These are phyloP conservation scores for Backusella tuberculispora DNA, from an alignment of 192 early-diverging fungal genomes.

Conservation along the genomic window DNA sequence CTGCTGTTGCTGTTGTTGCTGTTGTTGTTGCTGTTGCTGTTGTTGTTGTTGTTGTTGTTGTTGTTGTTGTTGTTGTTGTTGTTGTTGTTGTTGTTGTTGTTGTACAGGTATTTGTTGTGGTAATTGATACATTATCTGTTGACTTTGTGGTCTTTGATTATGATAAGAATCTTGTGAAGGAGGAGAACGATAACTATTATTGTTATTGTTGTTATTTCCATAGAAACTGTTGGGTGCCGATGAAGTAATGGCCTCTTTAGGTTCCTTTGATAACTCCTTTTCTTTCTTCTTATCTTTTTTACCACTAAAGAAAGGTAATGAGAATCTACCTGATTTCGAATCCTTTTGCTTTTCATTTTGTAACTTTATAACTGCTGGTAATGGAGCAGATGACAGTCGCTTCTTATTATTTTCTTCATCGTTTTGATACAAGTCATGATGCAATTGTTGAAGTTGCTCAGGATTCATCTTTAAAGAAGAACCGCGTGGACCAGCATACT, in stretches of 20 bases:
- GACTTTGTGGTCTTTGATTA: slow-evolving; percentile 5
- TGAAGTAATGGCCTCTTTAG: not conserved
- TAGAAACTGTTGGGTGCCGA: not conserved
- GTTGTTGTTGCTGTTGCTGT: slow-evolving; percentile 8
- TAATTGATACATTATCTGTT: not conserved
- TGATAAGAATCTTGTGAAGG: not conserved
- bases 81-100: no score
- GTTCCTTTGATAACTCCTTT: not conserved
- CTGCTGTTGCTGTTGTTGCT: slow-evolving; percentile 11
- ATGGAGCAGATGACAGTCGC: not conserved
- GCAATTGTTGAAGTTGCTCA: not conserved
- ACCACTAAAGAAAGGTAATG: slow-evolving; percentile 16
- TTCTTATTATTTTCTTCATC: not conserved
- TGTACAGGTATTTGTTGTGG: not conserved
- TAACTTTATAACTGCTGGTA: not conserved
- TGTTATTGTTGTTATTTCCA: slow-evolving; percentile 8
- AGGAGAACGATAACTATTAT: not conserved
- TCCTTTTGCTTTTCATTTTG: slow-evolving; percentile 16
- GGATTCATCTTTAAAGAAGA: slow-evolving; percentile 9
- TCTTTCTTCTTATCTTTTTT: slow-evolving; percentile 24
- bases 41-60: slow-evolving; percentile 14
- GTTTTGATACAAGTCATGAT: not conserved
- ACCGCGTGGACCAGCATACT: not conserved
- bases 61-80: slow-evolving; percentile 17
- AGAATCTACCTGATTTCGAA: not conserved